phyloP scores from a whole-genome alignment of 495 filamentous ascomycete genomes.

The Melanomma pulvis-pyrius region DNA sequence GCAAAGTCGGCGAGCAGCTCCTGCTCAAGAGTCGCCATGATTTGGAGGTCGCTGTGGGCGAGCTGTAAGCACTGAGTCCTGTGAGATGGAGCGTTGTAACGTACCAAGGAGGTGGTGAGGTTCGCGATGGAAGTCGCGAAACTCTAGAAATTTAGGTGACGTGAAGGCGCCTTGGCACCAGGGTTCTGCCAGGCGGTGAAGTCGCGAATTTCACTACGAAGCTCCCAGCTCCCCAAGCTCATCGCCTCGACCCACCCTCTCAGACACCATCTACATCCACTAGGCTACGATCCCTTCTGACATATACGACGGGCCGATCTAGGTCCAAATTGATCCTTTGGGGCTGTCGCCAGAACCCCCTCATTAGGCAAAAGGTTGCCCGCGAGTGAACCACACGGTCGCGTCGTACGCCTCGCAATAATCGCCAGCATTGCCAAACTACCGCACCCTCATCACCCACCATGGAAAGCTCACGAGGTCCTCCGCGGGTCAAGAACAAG shows the following conservation, averaged over 20 bases:
- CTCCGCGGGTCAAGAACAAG: constrained; percentile 98
- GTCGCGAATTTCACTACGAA: constrained; percentile 4
- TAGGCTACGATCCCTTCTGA: too few species aligned
- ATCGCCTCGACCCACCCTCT: not conserved
- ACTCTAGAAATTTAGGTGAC: not conserved
- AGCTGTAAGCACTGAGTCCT: not conserved
- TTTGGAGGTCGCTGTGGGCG: not conserved
- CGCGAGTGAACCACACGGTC: not conserved
- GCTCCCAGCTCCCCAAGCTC: not conserved
- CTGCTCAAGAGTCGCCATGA: constrained; percentile 58
- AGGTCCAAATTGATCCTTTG: too few species aligned
- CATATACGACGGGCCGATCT: too few species aligned
- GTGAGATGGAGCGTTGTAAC: not conserved
- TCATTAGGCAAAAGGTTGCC: not conserved
- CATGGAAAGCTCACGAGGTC: constrained; percentile 94
- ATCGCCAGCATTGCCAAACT: not conserved
- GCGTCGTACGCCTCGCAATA: not conserved
- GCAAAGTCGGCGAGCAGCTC: constrained; percentile 88
- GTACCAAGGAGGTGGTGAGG: constrained; percentile 1
- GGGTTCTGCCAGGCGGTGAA: constrained; percentile 30
- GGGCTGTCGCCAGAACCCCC: not conserved
- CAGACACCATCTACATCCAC: too few species aligned
- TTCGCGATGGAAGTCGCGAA: not conserved
- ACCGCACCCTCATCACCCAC: constrained; percentile 31
- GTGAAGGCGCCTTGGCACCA: constrained; percentile 9